A percentile compares a stretch with the other conserved stretches of the same genome.
phyloP scores from a whole-genome alignment of 345 rosid genomes.

The Salix exigua region DNA sequence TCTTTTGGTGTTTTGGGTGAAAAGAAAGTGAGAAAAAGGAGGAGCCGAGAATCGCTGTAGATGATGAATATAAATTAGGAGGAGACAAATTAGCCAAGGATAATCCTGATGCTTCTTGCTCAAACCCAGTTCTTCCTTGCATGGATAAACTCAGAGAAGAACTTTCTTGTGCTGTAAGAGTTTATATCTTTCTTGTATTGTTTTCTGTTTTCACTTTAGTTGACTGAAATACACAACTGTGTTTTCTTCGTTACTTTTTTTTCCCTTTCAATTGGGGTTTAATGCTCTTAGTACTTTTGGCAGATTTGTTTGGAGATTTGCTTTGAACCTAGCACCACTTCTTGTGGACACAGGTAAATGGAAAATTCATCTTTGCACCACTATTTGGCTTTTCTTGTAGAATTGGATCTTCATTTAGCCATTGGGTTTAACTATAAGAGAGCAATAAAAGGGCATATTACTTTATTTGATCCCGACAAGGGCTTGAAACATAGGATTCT shows the following conservation, averaged over 20 bases:
- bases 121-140: slow-evolving; percentile 43
- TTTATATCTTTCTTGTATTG: slow-evolving; percentile 4
- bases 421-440: not conserved
- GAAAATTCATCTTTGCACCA: not conserved
- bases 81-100: slow-evolving; percentile 25
- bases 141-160: slow-evolving; percentile 85
- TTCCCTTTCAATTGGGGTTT: not conserved
- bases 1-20: not conserved
- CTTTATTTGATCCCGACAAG: not conserved
- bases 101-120: slow-evolving; percentile 21
- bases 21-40: slow-evolving; percentile 33
- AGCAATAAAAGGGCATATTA: not conserved
- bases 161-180: slow-evolving; percentile 89
- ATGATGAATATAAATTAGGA: slow-evolving; percentile 24
- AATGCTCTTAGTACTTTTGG: slow-evolving; percentile 6
- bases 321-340: slow-evolving; percentile 88
- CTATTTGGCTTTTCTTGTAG: not conserved
- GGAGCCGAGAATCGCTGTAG: slow-evolving; percentile 16
- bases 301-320: slow-evolving; percentile 96
- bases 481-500: not conserved
- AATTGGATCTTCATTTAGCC: not conserved
- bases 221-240: not conserved
- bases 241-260: not conserved
- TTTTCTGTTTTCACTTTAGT: not conserved
- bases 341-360: slow-evolving; percentile 87